Conservation (phyloP, 2,329 filamentous ascomycete species). For the Metarhizium album region DNA sequence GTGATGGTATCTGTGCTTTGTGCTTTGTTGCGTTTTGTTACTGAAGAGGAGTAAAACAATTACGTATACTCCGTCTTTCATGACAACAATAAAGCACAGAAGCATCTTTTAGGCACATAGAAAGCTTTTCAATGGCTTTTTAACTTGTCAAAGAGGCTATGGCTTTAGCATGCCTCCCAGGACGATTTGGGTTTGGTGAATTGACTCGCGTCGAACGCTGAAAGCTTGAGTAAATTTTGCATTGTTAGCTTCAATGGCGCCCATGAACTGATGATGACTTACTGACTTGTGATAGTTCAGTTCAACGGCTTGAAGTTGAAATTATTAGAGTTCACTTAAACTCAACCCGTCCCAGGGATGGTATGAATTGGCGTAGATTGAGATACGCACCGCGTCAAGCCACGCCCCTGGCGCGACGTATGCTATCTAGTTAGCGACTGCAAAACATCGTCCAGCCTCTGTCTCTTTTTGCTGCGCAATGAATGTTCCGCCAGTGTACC, state of each 20-base stretch:
- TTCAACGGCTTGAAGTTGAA: not conserved
- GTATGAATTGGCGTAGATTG: not conserved
- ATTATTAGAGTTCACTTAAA: not conserved
- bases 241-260: not conserved
- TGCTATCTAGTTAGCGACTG: constrained; percentile 8
- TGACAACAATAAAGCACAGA: not conserved
- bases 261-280: not conserved
- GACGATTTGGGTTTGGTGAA: not conserved
- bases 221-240: not conserved
- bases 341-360: not conserved
- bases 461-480: constrained; percentile 22
- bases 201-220: not conserved
- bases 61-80: not conserved
- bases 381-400: not conserved
- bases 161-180: not conserved
- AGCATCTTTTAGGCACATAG: not conserved
- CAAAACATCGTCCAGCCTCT: constrained; percentile 23
- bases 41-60: not conserved
- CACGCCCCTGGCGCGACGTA: not conserved
- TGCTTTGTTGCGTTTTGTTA: not conserved
- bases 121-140: not conserved
- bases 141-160: too few relatives aligned
- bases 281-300: not conserved
- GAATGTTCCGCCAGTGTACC: constrained; percentile 12
- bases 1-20: not conserved